Percentiles rank a stretch among this genome's conserved stretches.
These are phyloP conservation scores for Fusarium duplospermum DNA, from an alignment of 2,329 filamentous ascomycete genomes.

Conservation along the genomic window DNA sequence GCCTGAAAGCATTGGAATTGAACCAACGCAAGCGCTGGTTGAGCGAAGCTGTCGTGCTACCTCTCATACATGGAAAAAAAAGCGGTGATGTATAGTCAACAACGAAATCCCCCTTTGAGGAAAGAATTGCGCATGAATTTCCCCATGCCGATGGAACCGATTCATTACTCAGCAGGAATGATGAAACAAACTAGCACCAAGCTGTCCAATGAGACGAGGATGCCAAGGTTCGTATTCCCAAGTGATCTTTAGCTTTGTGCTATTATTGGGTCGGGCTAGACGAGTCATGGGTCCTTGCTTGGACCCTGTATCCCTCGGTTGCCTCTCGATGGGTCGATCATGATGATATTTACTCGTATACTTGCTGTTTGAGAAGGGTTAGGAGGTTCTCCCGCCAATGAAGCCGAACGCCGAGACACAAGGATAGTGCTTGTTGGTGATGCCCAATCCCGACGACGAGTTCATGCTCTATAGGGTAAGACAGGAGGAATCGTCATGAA, in stretches of 20 bases:
- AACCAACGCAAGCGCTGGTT: not conserved
- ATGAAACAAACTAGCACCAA: not conserved
- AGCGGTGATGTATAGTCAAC: not conserved
- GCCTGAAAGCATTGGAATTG: constrained; percentile 14
- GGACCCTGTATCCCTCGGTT: not conserved
- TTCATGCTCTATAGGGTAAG: not conserved
- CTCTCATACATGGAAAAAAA: not conserved
- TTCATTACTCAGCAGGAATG: not conserved
- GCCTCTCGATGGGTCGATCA: not conserved
- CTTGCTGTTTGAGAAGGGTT: not conserved
- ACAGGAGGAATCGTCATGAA: not conserved
- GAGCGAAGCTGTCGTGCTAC: not conserved
- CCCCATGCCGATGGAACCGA: not conserved
- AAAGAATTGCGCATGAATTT: not conserved
- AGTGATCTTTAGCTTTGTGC: not conserved
- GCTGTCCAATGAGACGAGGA: not conserved
- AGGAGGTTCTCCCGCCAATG: not conserved
- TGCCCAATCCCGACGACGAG: not conserved
- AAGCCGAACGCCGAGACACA: not conserved
- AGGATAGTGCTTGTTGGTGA: not conserved
- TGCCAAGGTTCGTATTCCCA: constrained; percentile 2
- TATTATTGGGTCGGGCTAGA: not conserved
- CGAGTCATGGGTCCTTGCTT: not conserved
- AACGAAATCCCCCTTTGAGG: not conserved
- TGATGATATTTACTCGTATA: not conserved